Evolutionary conservation across 192 early-diverging fungal genomes (phyloP).

Genomic region (Backusella westeae): DNA sequence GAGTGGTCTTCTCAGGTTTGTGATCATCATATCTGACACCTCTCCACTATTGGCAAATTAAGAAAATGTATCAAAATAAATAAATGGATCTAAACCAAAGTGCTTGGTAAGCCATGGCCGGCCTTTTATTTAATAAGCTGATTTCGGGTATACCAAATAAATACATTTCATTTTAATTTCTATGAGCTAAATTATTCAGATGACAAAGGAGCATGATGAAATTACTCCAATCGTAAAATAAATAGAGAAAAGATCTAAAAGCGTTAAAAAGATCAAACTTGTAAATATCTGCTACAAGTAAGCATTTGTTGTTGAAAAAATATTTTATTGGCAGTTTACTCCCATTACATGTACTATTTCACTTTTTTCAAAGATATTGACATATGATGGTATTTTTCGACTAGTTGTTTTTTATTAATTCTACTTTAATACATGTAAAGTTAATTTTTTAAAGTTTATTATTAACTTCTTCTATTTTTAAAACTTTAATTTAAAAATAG

Average conservation of each 20-base stretch:
- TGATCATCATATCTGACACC: neutral
- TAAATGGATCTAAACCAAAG: neutral
- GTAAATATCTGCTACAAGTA: neutral
- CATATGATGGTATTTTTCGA: neutral
- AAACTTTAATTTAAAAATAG: neutral
- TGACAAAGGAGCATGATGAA: neutral
- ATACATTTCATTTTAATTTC: neutral
- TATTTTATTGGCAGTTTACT: no score
- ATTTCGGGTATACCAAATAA: neutral
- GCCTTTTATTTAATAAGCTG: neutral
- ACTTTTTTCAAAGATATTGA: neutral
- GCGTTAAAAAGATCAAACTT: neutral
- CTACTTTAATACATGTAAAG: neutral
- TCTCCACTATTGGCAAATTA: neutral
- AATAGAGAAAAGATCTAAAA: no score
- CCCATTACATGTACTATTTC: neutral
- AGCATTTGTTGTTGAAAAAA: neutral
- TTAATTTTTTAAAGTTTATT: neutral
- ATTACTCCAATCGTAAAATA: neutral
- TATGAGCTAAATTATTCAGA: neutral
- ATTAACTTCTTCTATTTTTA: conserved; percentile 2
- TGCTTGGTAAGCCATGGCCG: neutral
- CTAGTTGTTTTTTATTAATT: neutral
- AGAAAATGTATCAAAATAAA: neutral
- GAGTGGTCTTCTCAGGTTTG: neutral